Base-by-base conservation (phyloP, 176 grass and related monocot species). In the Oryza longistaminata region DNA sequence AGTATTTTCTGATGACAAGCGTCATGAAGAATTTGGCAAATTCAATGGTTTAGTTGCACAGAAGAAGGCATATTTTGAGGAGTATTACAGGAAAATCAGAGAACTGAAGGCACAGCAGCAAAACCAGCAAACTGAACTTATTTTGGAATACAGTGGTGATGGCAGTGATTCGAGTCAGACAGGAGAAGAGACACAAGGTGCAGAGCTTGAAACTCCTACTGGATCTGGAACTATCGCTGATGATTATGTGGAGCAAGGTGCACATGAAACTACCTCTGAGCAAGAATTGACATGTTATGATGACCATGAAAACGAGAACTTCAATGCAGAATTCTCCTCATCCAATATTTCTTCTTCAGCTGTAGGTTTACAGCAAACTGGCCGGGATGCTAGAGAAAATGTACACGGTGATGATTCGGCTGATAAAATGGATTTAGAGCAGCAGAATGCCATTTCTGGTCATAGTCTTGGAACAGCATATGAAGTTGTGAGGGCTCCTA, bases 11-110 rank as follows among this genome's bases (percentile, higher is more conserved):
- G 91, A 96, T 78, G 92, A 99, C 62, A 92, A 90, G 43, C 94
- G 93, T 15, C 92, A 91, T 79, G 97, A 99, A 81, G 97, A 99
- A 85, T 84, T 99, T 71, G 97, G 90, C 12, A 99, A 99, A 84
- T 96, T 99, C 82, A 99, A 96, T 69, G 97, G 97, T 40, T 70
- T 99, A 84, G 97, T 99, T 79, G 97, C 97, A 31, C 87, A 99
- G 82, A 99, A 99, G 76, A 96, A 90, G 79, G 97, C 97, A 67
- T 99, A 96, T 76, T 99, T 99, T 85, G 97, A 99, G 75, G 97
- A 99, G 79, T 95, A 95, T 26, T 99, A 96, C 82, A 96, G 89
- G 84, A 96, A 71, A 64, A 91, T 99, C 66, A 85, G 97, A 83
- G 97, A 93, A 43, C 64, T 99, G 7, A 99, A 99, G 75, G 91